Evolutionary conservation across 208 protist species (phyloP).

Genomic region (Wallacemonas rigidus): DNA sequence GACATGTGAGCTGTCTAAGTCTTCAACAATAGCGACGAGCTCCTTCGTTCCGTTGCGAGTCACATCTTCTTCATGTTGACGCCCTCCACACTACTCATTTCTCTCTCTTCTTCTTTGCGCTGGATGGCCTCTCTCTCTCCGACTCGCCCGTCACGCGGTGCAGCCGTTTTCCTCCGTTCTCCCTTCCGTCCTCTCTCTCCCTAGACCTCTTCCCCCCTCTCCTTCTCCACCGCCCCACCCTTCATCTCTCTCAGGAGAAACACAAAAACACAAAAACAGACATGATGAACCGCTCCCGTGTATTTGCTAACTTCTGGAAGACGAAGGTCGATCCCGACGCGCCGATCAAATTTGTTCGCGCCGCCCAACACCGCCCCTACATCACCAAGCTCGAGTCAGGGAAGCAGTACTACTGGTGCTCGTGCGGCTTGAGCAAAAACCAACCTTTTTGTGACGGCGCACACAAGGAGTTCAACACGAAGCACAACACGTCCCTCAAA

Average conservation of each 20-base stretch:
- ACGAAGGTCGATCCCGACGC: conserved; percentile 69
- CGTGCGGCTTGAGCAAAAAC: conserved; percentile 72
- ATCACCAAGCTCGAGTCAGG: conserved; percentile 46
- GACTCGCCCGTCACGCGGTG: too few species aligned
- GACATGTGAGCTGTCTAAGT: too few species aligned
- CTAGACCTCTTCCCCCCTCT: background rate
- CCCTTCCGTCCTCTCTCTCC: background rate
- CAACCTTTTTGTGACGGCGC: conserved; percentile 84
- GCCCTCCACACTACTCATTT: background rate
- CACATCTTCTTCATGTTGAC: background rate
- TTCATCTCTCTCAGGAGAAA: background rate
- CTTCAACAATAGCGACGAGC: too few species aligned
- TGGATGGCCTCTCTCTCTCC: background rate
- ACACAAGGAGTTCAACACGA: conserved; percentile 66
- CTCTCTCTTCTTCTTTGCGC: background rate
- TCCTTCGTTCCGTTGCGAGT: too few species aligned
- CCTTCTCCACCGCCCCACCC: background rate
- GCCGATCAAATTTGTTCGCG: conserved; percentile 43
- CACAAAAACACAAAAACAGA: conserved; percentile 20
- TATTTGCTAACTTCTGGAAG: conserved; percentile 60
- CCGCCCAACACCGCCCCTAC: conserved; percentile 58
- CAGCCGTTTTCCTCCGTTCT: background rate
- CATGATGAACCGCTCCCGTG: conserved; percentile 42
- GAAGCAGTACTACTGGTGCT: conserved; percentile 86
- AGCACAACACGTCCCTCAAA: conserved; percentile 65